Conservation (phyloP, 1,284 basidiomycete species). For the Neonothopanus nambi region DNA sequence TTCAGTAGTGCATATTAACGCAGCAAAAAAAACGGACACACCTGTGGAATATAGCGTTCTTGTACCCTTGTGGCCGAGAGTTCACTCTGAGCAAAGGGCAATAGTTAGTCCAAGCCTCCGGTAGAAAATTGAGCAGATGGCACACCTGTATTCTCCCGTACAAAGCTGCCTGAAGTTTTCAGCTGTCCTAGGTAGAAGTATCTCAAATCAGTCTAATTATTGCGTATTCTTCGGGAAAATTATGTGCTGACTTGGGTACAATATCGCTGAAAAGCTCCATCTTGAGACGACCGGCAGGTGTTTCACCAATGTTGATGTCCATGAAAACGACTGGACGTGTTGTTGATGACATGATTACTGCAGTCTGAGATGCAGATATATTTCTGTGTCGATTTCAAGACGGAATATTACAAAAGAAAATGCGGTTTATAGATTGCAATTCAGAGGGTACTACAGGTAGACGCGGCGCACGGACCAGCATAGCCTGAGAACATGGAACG, state of each 20-base stretch:
- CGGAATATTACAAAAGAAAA: too few species aligned
- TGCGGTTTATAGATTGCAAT: too few species aligned
- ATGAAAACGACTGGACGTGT: constrained; percentile 91
- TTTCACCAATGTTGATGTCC: constrained; percentile 95
- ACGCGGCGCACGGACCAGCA: too few species aligned
- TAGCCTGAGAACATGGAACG: too few species aligned
- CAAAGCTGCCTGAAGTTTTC: constrained; percentile 98
- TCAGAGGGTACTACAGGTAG: too few species aligned
- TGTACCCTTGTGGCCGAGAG: constrained; percentile 86
- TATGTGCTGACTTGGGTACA: constrained; percentile 72
- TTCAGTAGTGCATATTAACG: constrained; percentile 15
- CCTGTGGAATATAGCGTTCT: constrained; percentile 90
- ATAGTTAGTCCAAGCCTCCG: neutral
- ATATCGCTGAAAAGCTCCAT: constrained; percentile 95
- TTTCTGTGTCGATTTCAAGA: too few species aligned
- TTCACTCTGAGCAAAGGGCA: constrained; percentile 60
- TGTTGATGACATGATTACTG: constrained; percentile 23
- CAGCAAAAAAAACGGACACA: constrained; percentile 34
- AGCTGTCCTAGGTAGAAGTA: constrained; percentile 64
- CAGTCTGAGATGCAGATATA: neutral
- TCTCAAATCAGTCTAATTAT: neutral
- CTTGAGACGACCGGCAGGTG: constrained; percentile 90
- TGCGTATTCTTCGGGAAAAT: neutral
- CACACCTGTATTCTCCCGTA: constrained; percentile 89
- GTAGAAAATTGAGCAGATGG: constrained; percentile 11